These are phyloP conservation scores for Cyphellophora europaea DNA, from an alignment of 2,329 filamentous ascomycete genomes.

Conservation along the genomic window DNA sequence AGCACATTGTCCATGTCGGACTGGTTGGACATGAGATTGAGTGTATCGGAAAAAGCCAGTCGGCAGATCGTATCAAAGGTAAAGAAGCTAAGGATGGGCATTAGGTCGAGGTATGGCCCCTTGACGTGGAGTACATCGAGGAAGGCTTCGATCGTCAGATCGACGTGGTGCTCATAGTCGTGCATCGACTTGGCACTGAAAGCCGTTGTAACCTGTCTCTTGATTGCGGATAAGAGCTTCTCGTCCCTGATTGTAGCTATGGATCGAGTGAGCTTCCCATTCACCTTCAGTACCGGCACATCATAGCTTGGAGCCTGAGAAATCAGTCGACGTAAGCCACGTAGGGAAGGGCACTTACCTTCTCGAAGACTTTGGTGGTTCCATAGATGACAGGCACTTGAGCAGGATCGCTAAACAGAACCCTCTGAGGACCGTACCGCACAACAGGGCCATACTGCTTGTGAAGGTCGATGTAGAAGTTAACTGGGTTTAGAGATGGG, in stretches of 20 bases:
- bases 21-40: slow-evolving; percentile 3
- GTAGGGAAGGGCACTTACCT: slow-evolving; percentile 4
- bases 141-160: slow-evolving; percentile 25
- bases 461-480: slow-evolving; percentile 6
- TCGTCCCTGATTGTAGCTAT: slow-evolving; percentile 6
- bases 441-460: slow-evolving; percentile 11
- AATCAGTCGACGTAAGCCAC: not conserved
- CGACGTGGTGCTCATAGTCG: slow-evolving; percentile 75
- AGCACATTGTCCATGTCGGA: slow-evolving; percentile 2
- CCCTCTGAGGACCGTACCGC: slow-evolving; percentile 7
- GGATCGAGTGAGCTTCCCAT: slow-evolving; percentile 4
- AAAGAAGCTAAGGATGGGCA: slow-evolving; percentile 2
- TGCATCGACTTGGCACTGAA: slow-evolving; percentile 61
- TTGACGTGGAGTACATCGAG: slow-evolving; percentile 1
- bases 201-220: slow-evolving; percentile 65
- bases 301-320: slow-evolving; percentile 9
- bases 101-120: slow-evolving; percentile 4
- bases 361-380: slow-evolving; percentile 7
- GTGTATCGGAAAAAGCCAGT: slow-evolving; percentile 6
- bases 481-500: no score
- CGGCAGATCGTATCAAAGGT: slow-evolving; percentile 9
- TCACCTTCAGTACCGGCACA: slow-evolving; percentile 2
- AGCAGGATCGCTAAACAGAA: slow-evolving; percentile 9
- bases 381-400: slow-evolving; percentile 8
- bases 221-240: slow-evolving; percentile 41